Percentiles rank a stretch among this genome's conserved stretches.
Conservation (phyloP, 2,329 filamentous ascomycete genomes). For the Polytolypa hystricis region DNA sequence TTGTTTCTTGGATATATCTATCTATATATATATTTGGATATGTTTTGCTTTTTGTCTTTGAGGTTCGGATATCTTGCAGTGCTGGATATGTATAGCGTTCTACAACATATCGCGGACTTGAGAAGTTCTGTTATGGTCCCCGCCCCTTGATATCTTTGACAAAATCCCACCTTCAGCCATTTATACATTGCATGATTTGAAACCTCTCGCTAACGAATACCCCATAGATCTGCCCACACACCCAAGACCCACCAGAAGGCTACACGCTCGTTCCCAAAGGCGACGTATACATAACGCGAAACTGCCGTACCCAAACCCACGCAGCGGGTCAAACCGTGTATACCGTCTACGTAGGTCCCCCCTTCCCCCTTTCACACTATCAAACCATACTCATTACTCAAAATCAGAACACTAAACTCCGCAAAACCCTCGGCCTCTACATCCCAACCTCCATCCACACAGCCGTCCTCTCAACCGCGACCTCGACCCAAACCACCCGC, state of each 20-base stretch:
- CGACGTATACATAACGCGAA: slow-evolving; percentile 32
- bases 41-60: too few relatives aligned
- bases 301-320: slow-evolving; percentile 29
- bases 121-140: too few relatives aligned
- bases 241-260: slow-evolving; percentile 17
- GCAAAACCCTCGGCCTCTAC: slow-evolving; percentile 31
- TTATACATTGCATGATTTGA: not conserved
- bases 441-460: slow-evolving; percentile 30
- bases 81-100: too few relatives aligned
- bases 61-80: too few relatives aligned
- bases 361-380: not conserved
- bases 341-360: slow-evolving; percentile 25
- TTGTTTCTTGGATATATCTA: too few relatives aligned
- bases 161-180: not conserved
- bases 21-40: too few relatives aligned
- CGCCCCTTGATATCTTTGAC: too few relatives aligned
- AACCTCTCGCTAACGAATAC: not conserved
- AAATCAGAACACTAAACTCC: slow-evolving; percentile 20
- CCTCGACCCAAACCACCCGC: slow-evolving; percentile 30
- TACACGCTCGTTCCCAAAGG: slow-evolving; percentile 34
- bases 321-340: slow-evolving; percentile 22
- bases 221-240: slow-evolving; percentile 22
- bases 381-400: slow-evolving; percentile 1
- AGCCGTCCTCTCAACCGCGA: slow-evolving; percentile 28
- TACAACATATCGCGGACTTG: too few relatives aligned